Conservation (phyloP, 2,329 filamentous ascomycete species). For the Aspergillus fumigatiaffinis region DNA sequence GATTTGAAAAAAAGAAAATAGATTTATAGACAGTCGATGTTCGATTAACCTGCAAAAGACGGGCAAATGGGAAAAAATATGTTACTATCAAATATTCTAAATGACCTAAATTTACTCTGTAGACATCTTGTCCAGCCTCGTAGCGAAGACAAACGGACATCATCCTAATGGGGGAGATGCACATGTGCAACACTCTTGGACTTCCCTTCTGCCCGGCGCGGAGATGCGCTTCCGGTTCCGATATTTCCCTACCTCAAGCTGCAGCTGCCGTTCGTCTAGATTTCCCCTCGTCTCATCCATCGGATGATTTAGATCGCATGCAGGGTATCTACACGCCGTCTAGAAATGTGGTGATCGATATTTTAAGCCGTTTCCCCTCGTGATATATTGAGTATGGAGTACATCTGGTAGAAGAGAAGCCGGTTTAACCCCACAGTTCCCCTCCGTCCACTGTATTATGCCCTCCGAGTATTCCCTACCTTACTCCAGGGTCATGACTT, state of each 20-base stretch:
- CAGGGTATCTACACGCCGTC: not conserved
- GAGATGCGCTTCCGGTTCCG: too few species aligned
- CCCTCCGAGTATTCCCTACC: not conserved
- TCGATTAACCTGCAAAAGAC: slow-evolving; percentile 5
- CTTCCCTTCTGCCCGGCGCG: too few species aligned
- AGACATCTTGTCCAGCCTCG: too few species aligned
- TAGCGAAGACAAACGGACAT: too few species aligned
- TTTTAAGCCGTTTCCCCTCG: not conserved
- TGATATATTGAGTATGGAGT: not conserved
- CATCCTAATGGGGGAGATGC: too few species aligned
- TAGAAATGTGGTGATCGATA: too few species aligned
- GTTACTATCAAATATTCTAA: not conserved
- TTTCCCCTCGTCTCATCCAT: not conserved
- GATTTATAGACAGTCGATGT: slow-evolving; percentile 17
- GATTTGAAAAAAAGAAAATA: slow-evolving; percentile 13
- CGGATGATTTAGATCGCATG: not conserved
- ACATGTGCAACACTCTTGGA: too few species aligned
- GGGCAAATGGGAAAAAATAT: slow-evolving; percentile 8
- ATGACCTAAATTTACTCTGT: too few species aligned
- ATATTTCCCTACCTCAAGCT: too few species aligned
- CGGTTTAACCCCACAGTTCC: not conserved
- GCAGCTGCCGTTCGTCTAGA: too few species aligned
- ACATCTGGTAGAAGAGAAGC: not conserved
- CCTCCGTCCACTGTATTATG: not conserved
- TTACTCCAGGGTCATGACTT: too few species aligned